Percentiles rank a stretch among this genome's conserved stretches.
phyloP scores from a whole-genome alignment of 2,329 filamentous ascomycete species.

The Trichoderma sp. region DNA sequence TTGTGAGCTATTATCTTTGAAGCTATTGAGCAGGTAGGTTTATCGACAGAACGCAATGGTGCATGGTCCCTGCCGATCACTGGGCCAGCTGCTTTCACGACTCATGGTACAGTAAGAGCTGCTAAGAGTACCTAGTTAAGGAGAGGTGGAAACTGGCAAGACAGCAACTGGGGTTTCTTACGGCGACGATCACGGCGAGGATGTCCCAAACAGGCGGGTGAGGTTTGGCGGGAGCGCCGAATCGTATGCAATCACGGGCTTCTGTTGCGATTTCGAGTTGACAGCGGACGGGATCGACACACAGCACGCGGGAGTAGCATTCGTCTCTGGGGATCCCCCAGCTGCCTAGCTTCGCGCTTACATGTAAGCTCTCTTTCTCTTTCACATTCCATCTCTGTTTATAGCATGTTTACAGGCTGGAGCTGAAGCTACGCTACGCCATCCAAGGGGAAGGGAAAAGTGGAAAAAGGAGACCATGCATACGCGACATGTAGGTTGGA shows the following conservation, averaged over 20 bases:
- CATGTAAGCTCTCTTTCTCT: slow-evolving; percentile 17
- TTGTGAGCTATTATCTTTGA: background rate
- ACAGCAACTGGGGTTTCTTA: slow-evolving; percentile 1
- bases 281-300: slow-evolving; percentile 12
- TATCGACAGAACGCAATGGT: background rate
- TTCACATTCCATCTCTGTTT: background rate
- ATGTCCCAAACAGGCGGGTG: slow-evolving; percentile 26
- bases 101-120: slow-evolving; percentile 8
- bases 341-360: slow-evolving; percentile 8
- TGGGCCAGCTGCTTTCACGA: background rate
- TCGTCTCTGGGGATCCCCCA: slow-evolving; percentile 3
- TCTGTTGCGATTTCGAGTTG: background rate
- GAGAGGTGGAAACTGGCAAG: slow-evolving; percentile 9
- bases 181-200: slow-evolving; percentile 20
- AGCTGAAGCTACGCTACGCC: slow-evolving; percentile 5
- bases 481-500: background rate
- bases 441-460: background rate
- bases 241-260: background rate
- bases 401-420: background rate
- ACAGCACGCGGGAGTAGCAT: slow-evolving; percentile 21
- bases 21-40: background rate
- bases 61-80: slow-evolving; percentile 26
- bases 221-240: slow-evolving; percentile 19
- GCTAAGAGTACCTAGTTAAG: background rate
- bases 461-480: slow-evolving; percentile 2